Evolutionary conservation across 1,284 basidiomycete genomes (phyloP), one percentile per base, ranked within the genome.

Genomic region (Apiotrichum porosum): DNA sequence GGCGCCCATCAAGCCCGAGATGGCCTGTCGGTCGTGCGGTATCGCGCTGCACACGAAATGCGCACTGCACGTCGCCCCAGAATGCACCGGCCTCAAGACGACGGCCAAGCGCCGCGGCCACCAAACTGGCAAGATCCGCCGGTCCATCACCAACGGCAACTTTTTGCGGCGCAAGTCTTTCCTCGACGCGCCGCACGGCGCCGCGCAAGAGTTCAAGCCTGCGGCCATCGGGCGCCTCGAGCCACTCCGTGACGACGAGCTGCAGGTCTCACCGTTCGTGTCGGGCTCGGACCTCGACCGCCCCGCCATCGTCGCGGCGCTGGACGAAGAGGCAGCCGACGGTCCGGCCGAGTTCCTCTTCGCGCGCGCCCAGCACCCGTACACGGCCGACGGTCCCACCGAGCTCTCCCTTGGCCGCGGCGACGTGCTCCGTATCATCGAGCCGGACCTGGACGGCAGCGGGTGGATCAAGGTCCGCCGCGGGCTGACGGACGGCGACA

Each of bases 41-140:
- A 44, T 58, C 9, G 54, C 57, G 6, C 26, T 58, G n/a, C 57
- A 58, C 47, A 15, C 28, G 22, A 42, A 48, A 13, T 58, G 57
- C 14, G 48, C 38, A 13, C 44, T 58, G 23, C 44, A 56, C 46
- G 54, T 50, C 14, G 52, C 52, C 30, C 53, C 52, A 3, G 52
- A 58, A 24, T 55, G 52, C 28, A 51, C 51, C 0, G 54, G 50
- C 3, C 21, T 56, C n/a, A 53, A 50, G 42, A 38, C 41, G 13
- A 28, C 28, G 15, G 42, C 22, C 17, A 19, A 15, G 41, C 32
- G 15, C 8, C 26, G 26, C 8, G 12, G 26, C 26, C 26, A 28
- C 26, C 26, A 28, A 12, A 28, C 6, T 12, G 31, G 40, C n/a
- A 42, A 40, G 0, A 30, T 55, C 30, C 39, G 51, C n/a, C 52